Conservation (phyloP, 164 flowering plant species). For the Sedum album region DNA sequence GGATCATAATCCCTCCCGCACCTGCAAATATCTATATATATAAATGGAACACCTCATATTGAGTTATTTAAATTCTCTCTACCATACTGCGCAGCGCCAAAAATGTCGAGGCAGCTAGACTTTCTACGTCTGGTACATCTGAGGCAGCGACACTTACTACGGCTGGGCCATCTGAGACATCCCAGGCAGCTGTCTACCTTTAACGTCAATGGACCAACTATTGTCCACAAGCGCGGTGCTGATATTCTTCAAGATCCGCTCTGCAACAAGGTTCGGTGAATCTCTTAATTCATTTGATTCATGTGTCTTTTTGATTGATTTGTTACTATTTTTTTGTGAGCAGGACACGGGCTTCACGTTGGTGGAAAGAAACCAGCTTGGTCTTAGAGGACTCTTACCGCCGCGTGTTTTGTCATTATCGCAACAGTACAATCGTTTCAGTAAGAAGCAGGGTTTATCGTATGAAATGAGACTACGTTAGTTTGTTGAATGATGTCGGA, state of each 20-base stretch:
- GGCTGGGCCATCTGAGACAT: background rate
- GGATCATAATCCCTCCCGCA: background rate
- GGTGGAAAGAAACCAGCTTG: constrained; percentile 94
- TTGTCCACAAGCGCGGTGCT: constrained; percentile 95
- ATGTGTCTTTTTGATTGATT: no score
- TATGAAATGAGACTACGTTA: background rate
- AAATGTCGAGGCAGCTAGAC: constrained; percentile 34
- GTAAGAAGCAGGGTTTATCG: constrained; percentile 34
- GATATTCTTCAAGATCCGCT: constrained; percentile 36
- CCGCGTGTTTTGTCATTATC: constrained; percentile 94
- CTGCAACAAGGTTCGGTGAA: constrained; percentile 31
- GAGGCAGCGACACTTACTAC: constrained; percentile 20
- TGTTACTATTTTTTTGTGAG: constrained; percentile 9
- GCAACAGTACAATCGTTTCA: constrained; percentile 91
- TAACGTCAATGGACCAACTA: constrained; percentile 68
- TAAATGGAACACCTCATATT: background rate
- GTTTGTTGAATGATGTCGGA: background rate
- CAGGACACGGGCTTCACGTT: constrained; percentile 97
- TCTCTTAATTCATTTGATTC: no score
- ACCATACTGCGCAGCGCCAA: background rate
- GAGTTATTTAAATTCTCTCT: no score
- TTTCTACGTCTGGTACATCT: background rate
- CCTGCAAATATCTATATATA: background rate
- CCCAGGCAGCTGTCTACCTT: constrained; percentile 23
- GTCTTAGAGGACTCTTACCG: constrained; percentile 96